Base-by-base conservation (phyloP, 1,284 basidiomycete species). In the Phlebopus sp. region DNA sequence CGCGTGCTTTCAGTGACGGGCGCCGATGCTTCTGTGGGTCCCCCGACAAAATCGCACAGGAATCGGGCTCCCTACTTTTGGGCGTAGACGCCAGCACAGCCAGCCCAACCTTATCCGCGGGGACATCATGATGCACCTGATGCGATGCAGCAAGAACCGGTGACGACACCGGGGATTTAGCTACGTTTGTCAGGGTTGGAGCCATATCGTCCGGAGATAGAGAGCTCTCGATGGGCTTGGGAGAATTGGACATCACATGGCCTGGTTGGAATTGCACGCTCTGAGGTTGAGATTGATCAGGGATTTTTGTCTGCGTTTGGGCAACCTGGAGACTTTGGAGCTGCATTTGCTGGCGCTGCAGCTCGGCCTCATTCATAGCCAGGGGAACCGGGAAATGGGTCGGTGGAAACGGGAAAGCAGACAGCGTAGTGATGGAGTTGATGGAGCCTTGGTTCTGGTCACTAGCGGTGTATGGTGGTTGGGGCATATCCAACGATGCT, bases 321-420 rank as follows among this genome's bases (percentile, higher is more conserved):
- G 37, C 27, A 25, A 36, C 36, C 30, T 55, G 61, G 13, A 61
- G 48, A 30, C 17, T 54, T 29, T 57, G 59, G 5, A 60, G 45
- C 44, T 63, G 68, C 38, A 57, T 63, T 43, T 69, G 66, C 41
- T 62, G 66, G 5, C 48, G 53, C 5, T 57, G 59, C 10, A 53
- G 42, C 27, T 69, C 64, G 15, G 49, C 46, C 21, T 68, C 57
- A 15, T 48, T 64, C 46, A 41, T 43, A 10, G 73, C 64, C 15
- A 76, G 72, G 32, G 82, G 84, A 5, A 83, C 64, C 13, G 86
- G 85, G 52, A 84, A 79, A 57, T 87, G 84, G 0, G 78, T 79
- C 0, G 86, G 86, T 14, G 86, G 86, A 2, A 75, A 65, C 15
- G 85, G 86, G 62, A 88, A 89, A 0, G 81, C 81, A 19, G 82